Evolutionary conservation across 2,329 filamentous ascomycete species (phyloP).

Genomic region (Geosmithia putterillii): DNA sequence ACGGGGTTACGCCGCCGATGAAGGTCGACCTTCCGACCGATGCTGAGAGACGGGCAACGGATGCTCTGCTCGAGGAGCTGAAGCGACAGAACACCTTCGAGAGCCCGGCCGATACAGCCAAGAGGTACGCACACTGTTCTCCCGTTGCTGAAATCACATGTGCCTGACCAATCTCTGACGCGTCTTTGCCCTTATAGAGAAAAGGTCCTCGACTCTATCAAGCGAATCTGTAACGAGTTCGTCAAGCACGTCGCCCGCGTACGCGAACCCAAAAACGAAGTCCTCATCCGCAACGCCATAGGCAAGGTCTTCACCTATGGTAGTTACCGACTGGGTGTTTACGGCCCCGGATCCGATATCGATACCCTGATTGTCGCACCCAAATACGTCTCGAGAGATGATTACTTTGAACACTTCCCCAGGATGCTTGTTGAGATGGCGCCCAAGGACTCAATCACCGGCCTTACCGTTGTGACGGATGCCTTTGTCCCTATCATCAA

Average conservation of each 20-base stretch:
- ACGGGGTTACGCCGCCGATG: constrained; percentile 74
- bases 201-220: constrained; percentile 62
- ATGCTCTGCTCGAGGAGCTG: constrained; percentile 71
- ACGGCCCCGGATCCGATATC: constrained; percentile 92
- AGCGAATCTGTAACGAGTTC: constrained; percentile 74
- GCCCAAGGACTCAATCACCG: constrained; percentile 66
- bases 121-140: constrained; percentile 44
- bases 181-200: constrained; percentile 32
- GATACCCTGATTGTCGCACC: constrained; percentile 90
- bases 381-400: constrained; percentile 74
- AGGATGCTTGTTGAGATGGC: constrained; percentile 64
- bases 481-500: constrained; percentile 97
- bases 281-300: constrained; percentile 69
- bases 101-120: constrained; percentile 66
- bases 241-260: constrained; percentile 67
- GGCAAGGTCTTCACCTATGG: constrained; percentile 95
- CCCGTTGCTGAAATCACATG: not conserved
- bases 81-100: constrained; percentile 90
- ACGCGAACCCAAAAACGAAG: constrained; percentile 60
- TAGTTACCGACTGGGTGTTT: constrained; percentile 89
- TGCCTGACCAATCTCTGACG: not conserved
- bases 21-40: constrained; percentile 66
- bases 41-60: constrained; percentile 63
- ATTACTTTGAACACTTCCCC: constrained; percentile 91
- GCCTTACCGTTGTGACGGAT: constrained; percentile 75